Base-by-base conservation (phyloP, 1,139 yeast genomes). In the Casaregolazyma suthepensis region DNA sequence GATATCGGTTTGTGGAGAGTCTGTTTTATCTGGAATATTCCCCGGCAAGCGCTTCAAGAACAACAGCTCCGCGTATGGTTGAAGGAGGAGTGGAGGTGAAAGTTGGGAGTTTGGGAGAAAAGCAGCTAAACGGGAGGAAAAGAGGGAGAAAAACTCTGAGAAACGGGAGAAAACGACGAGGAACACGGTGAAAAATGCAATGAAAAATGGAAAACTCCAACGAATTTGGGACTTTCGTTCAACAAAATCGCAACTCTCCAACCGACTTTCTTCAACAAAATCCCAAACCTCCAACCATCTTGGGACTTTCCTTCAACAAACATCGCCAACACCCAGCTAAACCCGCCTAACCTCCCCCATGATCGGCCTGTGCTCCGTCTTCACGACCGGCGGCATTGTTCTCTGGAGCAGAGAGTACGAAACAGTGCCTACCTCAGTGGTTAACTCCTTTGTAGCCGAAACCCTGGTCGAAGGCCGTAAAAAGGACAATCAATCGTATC, bases 361-460 rank as follows among this genome's bases (percentile, higher is more conserved):
- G 50, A 49, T 49, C 42, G 45, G 38, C 43, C n/a, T 31, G 3
- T 49, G 52, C 44, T 67, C 77, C 12, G 73, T 83, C 1, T 82
- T 82, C 68, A 75, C 80, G 2, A 75, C 79, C 0, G 77, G 81
- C 9, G 89, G 89, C 0, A 69, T 77, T 20, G 85, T 83, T 13
- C 69, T 80, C 18, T 83, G 80, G 76, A 75, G 75, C 58, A 72
- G 74, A 55, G 72, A 78, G 42, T 68, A 72, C 9, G 74, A 76
- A 48, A 73, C 72, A 53, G 72, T 78, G 40, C 72, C 81, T 1
- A 69, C 67, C 19, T 52, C 70, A 1, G 68, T 81, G 17, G 67
- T 80, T 48, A 83, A 81, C 60, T 63, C 75, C 5, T 75, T 82
- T 52, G 74, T 83, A 52, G 73, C 75, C 20, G 75, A 77, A 48